Conservation (phyloP, 257 asterid species). For the Apocynum venetum region DNA sequence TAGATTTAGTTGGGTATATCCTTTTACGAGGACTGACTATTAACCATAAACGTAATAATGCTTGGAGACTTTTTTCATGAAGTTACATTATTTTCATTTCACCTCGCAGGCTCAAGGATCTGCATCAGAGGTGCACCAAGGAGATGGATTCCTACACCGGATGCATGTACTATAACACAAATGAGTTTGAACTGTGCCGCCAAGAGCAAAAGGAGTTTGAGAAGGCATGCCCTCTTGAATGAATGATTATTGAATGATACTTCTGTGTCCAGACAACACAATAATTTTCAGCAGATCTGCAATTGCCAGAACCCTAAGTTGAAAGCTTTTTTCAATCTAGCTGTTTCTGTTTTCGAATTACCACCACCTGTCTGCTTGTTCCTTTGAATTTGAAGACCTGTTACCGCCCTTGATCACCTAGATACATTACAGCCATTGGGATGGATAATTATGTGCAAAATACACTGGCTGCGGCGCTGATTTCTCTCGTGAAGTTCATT, state of each 20-base stretch:
- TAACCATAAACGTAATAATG: not conserved
- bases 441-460: not conserved
- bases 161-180: constrained; percentile 90
- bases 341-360: too few relatives aligned
- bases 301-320: too few relatives aligned
- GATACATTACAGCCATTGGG: not conserved
- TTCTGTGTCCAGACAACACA: not conserved
- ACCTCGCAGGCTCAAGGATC: constrained; percentile 66
- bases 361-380: too few relatives aligned
- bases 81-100: not conserved
- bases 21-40: too few relatives aligned
- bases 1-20: not conserved
- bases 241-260: not conserved
- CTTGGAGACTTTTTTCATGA: not conserved
- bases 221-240: constrained; percentile 63
- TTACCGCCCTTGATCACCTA: not conserved
- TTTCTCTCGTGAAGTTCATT: not conserved
- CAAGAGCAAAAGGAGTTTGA: constrained; percentile 85
- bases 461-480: not conserved
- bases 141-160: constrained; percentile 92
- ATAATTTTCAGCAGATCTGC: constrained; percentile 9
- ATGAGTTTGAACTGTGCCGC: constrained; percentile 89
- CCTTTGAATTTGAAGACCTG: not conserved
- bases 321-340: too few relatives aligned
- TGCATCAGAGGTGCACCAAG: constrained; percentile 80